Evolutionary conservation across 306 rosid species (phyloP).

Genomic region (Comarum palustre): DNA sequence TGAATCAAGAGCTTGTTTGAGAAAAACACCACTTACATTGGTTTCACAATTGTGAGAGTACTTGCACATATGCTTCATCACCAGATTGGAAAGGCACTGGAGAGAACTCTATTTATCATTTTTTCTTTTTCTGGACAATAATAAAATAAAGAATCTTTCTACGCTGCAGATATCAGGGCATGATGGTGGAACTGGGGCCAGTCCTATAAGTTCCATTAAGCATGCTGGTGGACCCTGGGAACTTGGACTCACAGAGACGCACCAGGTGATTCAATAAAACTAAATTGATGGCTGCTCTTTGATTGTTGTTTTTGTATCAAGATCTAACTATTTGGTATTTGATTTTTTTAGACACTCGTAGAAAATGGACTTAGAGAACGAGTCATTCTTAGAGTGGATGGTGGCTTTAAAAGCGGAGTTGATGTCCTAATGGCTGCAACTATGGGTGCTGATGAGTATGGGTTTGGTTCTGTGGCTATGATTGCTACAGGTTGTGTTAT

Average conservation of each 20-base stretch:
- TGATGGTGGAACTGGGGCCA: slow-evolving; percentile 98
- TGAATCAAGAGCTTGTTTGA: neutral
- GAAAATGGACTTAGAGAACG: slow-evolving; percentile 95
- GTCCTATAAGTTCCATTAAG: slow-evolving; percentile 98
- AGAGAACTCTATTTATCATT: neutral
- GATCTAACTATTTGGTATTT: slow-evolving; percentile 25
- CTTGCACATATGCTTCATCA: neutral
- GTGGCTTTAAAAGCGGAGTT: slow-evolving; percentile 97
- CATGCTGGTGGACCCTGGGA: slow-evolving; percentile 99
- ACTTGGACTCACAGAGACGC: slow-evolving; percentile 92
- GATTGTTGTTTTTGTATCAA: slow-evolving; percentile 16
- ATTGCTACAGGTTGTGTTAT: slow-evolving; percentile 94
- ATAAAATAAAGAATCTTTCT: slow-evolving; percentile 2
- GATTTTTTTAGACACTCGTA: slow-evolving; percentile 58
- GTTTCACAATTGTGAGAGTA: neutral
- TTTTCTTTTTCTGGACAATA: slow-evolving; percentile 1
- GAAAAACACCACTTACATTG: neutral
- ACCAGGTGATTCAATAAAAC: slow-evolving; percentile 66
- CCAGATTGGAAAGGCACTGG: neutral
- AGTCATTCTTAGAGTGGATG: slow-evolving; percentile 96
- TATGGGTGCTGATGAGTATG: slow-evolving; percentile 96
- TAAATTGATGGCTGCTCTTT: slow-evolving; percentile 17
- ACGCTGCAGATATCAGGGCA: slow-evolving; percentile 82
- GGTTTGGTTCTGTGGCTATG: slow-evolving; percentile 97
- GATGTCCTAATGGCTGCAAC: slow-evolving; percentile 95